Evolutionary conservation across 768 basidiomycete genomes (phyloP).

Genomic region (Ephemerocybe angulata): DNA sequence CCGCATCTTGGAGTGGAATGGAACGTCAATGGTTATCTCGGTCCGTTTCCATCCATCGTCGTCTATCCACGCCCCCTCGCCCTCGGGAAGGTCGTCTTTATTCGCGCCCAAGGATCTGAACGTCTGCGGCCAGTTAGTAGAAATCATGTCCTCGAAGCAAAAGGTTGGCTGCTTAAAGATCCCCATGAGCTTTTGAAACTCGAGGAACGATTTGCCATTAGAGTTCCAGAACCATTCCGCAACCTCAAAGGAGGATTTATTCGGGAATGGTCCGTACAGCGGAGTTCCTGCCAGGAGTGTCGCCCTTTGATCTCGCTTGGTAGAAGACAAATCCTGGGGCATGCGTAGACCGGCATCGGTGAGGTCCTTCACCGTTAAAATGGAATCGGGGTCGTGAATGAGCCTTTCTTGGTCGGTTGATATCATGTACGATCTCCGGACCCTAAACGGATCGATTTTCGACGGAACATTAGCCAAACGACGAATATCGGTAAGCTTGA

Average conservation of each 20-base stretch:
- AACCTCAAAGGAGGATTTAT: neutral
- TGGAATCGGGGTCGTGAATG: too few species aligned
- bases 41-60: neutral
- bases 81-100: neutral
- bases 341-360: too few species aligned
- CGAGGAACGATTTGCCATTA: neutral
- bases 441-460: too few species aligned
- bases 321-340: neutral
- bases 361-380: too few species aligned
- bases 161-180: neutral
- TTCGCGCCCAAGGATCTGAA: neutral
- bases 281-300: too few species aligned
- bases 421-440: too few species aligned
- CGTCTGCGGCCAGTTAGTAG: neutral
- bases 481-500: too few species aligned
- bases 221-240: slow-evolving; percentile 3
- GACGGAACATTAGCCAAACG: too few species aligned
- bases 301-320: neutral
- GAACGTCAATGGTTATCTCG: neutral
- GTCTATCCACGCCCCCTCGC: neutral
- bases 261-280: neutral
- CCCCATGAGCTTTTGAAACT: neutral
- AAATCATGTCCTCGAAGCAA: neutral
- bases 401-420: too few species aligned
- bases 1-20: neutral